Percentiles rank a stretch among this genome's conserved stretches.
These are phyloP conservation scores for Takakia lepidozioides DNA, from an alignment of 225 moss, liverwort and hornwort species.

Conservation along the genomic window DNA sequence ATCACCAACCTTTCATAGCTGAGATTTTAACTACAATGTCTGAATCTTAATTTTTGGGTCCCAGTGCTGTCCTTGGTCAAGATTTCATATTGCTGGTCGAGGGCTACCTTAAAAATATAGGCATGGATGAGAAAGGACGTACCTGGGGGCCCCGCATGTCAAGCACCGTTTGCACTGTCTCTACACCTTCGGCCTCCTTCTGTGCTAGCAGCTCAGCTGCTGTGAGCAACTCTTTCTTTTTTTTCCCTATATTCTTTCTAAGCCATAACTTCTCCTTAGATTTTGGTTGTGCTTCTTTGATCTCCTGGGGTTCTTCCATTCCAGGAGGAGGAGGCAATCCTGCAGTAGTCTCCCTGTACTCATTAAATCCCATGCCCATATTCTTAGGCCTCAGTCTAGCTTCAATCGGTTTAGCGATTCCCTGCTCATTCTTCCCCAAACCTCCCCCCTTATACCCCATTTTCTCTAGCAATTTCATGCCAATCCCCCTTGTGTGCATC, in stretches of 20 bases:
- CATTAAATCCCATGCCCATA: constrained; percentile 99
- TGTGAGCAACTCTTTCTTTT: constrained; percentile 50
- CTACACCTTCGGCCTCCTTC: constrained; percentile 61
- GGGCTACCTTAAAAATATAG: too few species aligned
- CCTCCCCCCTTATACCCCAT: constrained; percentile 99
- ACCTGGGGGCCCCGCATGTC: constrained; percentile 91
- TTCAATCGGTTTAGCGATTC: constrained; percentile 81
- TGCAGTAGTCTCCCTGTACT: constrained; percentile 57
- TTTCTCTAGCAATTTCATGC: constrained; percentile 80
- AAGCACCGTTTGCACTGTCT: constrained; percentile 74
- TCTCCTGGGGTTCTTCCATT: constrained; percentile 47
- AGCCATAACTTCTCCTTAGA: constrained; percentile 75
- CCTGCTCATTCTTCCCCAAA: constrained; percentile 85
- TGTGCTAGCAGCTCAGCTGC: constrained; percentile 69
- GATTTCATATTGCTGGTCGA: too few species aligned
- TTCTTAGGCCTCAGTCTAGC: constrained; percentile 77
- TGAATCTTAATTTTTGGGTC: too few species aligned
- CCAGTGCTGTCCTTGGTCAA: too few species aligned
- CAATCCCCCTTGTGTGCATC: constrained; percentile 71
- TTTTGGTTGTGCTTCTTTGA: constrained; percentile 50
- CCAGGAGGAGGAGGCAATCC: constrained; percentile 70
- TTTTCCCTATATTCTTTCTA: constrained; percentile 56
- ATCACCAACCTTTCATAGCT: too few species aligned
- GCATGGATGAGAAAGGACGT: constrained; percentile 21
- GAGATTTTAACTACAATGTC: too few species aligned